Evolutionary conservation across 257 asterid species (phyloP).

Genomic region (Plectranthus barbatus): DNA sequence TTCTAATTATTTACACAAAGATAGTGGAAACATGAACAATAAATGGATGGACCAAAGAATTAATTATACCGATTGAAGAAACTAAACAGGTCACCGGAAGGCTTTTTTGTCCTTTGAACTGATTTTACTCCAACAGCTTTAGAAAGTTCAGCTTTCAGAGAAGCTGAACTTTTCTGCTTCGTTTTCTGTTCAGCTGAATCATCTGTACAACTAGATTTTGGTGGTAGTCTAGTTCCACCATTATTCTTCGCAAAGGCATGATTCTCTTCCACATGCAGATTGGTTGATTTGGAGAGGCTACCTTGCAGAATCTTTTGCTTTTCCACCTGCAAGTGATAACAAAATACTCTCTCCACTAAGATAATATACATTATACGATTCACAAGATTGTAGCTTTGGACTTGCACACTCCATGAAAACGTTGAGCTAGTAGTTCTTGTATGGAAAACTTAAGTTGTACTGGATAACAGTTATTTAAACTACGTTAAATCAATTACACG

Average conservation of each 20-base stretch:
- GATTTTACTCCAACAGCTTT: conserved; percentile 30
- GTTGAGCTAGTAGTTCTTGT: no score
- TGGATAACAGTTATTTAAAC: no score
- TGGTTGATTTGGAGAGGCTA: conserved; percentile 34
- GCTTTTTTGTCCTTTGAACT: conserved; percentile 43
- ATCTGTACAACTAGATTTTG: conserved; percentile 24
- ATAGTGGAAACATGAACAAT: background rate
- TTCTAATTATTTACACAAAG: background rate
- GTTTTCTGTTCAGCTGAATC: conserved; percentile 28
- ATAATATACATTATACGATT: background rate
- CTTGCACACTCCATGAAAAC: no score
- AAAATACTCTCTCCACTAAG: background rate
- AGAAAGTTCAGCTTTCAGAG: conserved; percentile 25
- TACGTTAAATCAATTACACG: no score
- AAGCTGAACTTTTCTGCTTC: conserved; percentile 17
- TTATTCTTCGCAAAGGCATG: conserved; percentile 24
- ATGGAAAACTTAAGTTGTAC: no score
- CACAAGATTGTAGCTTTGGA: no score
- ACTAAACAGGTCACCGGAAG: conserved; percentile 30
- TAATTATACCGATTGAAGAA: conserved; percentile 67
- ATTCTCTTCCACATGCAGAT: conserved; percentile 29
- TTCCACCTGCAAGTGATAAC: conserved; percentile 54
- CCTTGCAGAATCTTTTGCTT: conserved; percentile 69
- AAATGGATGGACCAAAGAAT: conserved; percentile 7
- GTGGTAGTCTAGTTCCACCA: conserved; percentile 26